Percentiles rank a stretch among this genome's conserved stretches.
Evolutionary conservation across 495 filamentous ascomycete species (phyloP).

Genomic region (Bacidia gigantensis): DNA sequence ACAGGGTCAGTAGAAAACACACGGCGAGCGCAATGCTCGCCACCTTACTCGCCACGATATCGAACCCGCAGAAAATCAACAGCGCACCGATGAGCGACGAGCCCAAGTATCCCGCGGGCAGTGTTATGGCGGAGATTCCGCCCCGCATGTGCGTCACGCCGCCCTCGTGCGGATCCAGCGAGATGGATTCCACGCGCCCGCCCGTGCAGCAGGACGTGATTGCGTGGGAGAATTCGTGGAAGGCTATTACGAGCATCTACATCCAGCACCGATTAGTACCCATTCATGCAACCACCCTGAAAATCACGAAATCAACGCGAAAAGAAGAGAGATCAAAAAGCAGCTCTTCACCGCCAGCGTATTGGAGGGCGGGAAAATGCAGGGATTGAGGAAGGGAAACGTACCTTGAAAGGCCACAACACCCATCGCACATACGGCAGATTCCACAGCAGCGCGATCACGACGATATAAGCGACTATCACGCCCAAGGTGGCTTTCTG

Average conservation of each 20-base stretch:
- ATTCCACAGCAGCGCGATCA: slow-evolving; percentile 68
- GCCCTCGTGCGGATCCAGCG: slow-evolving; percentile 53
- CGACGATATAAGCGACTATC: slow-evolving; percentile 54
- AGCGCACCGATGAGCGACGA: slow-evolving; percentile 62
- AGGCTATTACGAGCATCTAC: slow-evolving; percentile 79
- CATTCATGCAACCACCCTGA: no score
- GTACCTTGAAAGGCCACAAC: slow-evolving; percentile 82
- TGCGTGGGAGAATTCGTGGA: slow-evolving; percentile 73
- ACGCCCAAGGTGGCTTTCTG: slow-evolving; percentile 61
- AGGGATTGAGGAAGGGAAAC: no score
- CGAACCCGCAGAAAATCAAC: slow-evolving; percentile 66
- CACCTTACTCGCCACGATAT: slow-evolving; percentile 67
- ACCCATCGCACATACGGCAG: slow-evolving; percentile 58
- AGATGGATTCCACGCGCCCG: slow-evolving; percentile 50
- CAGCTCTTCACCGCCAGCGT: no score
- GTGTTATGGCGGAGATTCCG: slow-evolving; percentile 55
- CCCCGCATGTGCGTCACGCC: slow-evolving; percentile 70
- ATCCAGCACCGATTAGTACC: no score
- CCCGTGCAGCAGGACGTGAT: slow-evolving; percentile 59
- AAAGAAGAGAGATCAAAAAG: no score
- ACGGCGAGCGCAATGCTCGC: slow-evolving; percentile 58
- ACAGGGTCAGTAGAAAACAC: slow-evolving; percentile 61
- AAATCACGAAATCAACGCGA: no score
- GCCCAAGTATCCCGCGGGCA: slow-evolving; percentile 67
- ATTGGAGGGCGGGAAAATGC: no score